A percentile compares a stretch with the other conserved stretches of the same genome.
phyloP scores from a whole-genome alignment of 495 filamentous ascomycete genomes.

The Hypoxylon fragiforme region DNA sequence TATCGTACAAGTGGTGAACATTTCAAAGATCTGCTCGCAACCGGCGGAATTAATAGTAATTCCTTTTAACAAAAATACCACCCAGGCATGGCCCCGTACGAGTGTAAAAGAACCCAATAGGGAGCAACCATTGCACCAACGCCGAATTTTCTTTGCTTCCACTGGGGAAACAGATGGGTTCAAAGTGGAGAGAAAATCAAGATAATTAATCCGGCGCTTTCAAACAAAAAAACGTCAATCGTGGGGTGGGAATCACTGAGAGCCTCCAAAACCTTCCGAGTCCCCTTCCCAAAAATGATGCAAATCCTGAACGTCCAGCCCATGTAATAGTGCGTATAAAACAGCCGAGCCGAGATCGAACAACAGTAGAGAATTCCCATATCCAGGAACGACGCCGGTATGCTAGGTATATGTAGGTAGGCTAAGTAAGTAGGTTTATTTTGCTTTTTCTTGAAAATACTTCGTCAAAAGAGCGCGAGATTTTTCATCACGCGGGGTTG shows the following conservation, averaged over 20 bases:
- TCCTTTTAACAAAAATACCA: slow-evolving; percentile 11
- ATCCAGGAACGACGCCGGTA: slow-evolving; percentile 29
- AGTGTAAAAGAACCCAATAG: slow-evolving; percentile 9
- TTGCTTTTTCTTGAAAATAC: neutral
- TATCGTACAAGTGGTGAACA: slow-evolving; percentile 29
- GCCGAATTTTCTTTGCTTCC: slow-evolving; percentile 27
- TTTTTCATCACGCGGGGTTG: slow-evolving; percentile 36
- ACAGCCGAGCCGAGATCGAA: slow-evolving; percentile 26
- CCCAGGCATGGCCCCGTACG: neutral
- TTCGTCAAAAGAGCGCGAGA: neutral
- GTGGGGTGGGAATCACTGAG: slow-evolving; percentile 32
- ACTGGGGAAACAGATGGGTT: slow-evolving; percentile 5
- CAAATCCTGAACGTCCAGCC: slow-evolving; percentile 33
- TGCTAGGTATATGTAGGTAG: too few relatives aligned
- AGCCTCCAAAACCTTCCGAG: slow-evolving; percentile 21
- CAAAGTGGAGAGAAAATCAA: slow-evolving; percentile 6
- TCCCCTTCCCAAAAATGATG: slow-evolving; percentile 28
- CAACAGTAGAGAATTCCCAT: slow-evolving; percentile 25
- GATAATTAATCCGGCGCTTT: slow-evolving; percentile 27
- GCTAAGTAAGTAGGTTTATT: neutral
- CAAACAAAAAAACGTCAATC: slow-evolving; percentile 34
- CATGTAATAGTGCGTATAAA: slow-evolving; percentile 27
- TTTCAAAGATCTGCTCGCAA: slow-evolving; percentile 10
- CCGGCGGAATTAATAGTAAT: slow-evolving; percentile 7
- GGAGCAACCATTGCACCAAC: slow-evolving; percentile 24